Evolutionary conservation across 352 stramenopile species (phyloP), one percentile per base, ranked within the genome.

Genomic region (Globisporangium emineosum): DNA sequence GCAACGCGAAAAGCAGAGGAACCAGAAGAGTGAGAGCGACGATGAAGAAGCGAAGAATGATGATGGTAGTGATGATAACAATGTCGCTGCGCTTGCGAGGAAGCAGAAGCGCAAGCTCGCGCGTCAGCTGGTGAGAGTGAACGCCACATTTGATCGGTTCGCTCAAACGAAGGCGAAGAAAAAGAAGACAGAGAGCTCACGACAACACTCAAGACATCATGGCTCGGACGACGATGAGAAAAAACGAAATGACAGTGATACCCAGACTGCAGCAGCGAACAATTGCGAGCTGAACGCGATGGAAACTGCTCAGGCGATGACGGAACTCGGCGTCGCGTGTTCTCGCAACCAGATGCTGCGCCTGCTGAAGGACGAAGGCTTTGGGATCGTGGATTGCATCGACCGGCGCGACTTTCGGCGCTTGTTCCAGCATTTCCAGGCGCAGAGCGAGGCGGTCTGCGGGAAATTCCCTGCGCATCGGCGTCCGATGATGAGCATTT

Each of bases 251-350:
- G 73, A 74, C 35, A 77, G 55, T n/a, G 68, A 70, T 17, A 73
- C 78, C 0, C 65, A 55, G 49, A 21, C 45, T 1, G 3, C 5
- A 45, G 15, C 37, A 45, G 15, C 5, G 25, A 60, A 27, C 9
- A 62, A 8, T 2, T n/a, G 42, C 4, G 68, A 66, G 50, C 23
- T 88, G 30, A 79, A 72, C 35, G 73, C 71, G 6, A 62, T 88
- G 2, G 78, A 90, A 60, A 79, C 81, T 7, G 75, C 79, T 4
- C 85, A 94, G 72, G 85, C 83, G 43, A 67, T 87, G n/a, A 63
- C 81, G n/a, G 82, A 93, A 35, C 70, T 94, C 23, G 83, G 81
- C 15, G 62, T 82, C n/a, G 70, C 65, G 25, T 89, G 78, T 35
- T 85, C 77, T 23, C 79, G 72, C 5, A 79, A 86, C 42, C 82